A percentile compares a stretch with the other conserved stretches of the same genome.
These are phyloP conservation scores for Yamadazyma pseudoaaseri DNA, from an alignment of 1,139 yeast species.

Conservation along the genomic window DNA sequence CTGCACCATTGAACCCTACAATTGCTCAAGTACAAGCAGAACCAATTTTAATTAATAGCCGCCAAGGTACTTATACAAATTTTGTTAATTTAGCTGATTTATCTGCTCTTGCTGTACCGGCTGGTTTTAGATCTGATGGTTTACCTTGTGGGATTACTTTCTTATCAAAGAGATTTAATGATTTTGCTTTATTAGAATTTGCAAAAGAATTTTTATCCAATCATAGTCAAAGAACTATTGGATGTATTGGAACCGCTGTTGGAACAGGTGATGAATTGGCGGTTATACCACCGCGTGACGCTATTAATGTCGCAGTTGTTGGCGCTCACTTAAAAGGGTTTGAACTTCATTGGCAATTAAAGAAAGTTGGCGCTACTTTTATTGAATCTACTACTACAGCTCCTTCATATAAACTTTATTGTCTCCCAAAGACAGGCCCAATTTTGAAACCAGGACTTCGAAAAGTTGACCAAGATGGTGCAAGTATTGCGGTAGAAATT, in stretches of 20 bases:
- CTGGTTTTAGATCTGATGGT: conserved; percentile 81
- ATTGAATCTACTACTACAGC: conserved; percentile 68
- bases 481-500: conserved; percentile 68
- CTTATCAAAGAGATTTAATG: conserved; percentile 78
- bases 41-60: conserved; percentile 81
- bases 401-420: conserved; percentile 71
- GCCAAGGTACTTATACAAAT: conserved; percentile 95
- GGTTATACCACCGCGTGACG: conserved; percentile 38
- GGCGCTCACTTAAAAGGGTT: conserved; percentile 92
- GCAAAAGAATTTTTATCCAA: conserved; percentile 67
- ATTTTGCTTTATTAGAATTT: conserved; percentile 80
- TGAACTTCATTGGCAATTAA: conserved; percentile 92
- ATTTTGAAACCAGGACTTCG: conserved; percentile 86
- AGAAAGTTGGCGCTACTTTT: conserved; percentile 78
- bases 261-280: conserved; percentile 29
- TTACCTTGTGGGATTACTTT: conserved; percentile 89
- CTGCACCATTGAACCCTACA: conserved; percentile 90
- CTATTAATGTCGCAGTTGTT: conserved; percentile 77
- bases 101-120: conserved; percentile 89
- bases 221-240: conserved; percentile 29
- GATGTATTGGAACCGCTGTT: conserved; percentile 40
- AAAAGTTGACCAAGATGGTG: conserved; percentile 59
- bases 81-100: conserved; percentile 92
- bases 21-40: conserved; percentile 68
- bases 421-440: conserved; percentile 80